Evolutionary conservation across 1,284 basidiomycete species (phyloP).

Genomic region (Ustilago trichophora): DNA sequence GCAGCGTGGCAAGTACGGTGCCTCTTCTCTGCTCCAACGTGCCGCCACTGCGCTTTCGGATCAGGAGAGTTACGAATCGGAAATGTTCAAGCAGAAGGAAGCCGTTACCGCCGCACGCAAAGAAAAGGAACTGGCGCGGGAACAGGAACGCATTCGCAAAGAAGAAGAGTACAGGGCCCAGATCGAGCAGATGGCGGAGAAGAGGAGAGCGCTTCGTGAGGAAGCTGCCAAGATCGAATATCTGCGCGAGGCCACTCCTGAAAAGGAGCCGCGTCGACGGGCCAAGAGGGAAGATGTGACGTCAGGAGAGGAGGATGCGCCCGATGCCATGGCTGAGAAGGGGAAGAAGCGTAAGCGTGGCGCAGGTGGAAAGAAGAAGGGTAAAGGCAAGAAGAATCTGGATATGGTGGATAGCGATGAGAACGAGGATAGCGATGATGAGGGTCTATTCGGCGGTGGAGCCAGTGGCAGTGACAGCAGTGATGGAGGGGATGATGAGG

Average conservation of each 20-base stretch:
- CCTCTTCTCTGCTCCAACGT: constrained; percentile 52
- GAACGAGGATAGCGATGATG: constrained; percentile 35
- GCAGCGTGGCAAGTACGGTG: constrained; percentile 63
- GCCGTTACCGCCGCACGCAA: constrained; percentile 46
- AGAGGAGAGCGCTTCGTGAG: constrained; percentile 53
- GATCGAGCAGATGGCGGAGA: constrained; percentile 57
- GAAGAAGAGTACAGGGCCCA: constrained; percentile 55
- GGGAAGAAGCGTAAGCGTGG: constrained; percentile 32
- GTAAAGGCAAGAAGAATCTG: constrained; percentile 26
- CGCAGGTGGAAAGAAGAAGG: constrained; percentile 36
- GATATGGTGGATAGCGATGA: constrained; percentile 35
- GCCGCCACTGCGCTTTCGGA: constrained; percentile 47
- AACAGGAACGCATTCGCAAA: constrained; percentile 48
- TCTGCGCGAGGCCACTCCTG: constrained; percentile 45
- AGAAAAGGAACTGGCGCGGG: constrained; percentile 54
- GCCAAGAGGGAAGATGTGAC: constrained; percentile 42
- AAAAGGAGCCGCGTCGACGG: constrained; percentile 38
- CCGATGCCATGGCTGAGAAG: constrained; percentile 30
- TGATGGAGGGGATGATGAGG: constrained; percentile 35
- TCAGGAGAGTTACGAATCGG: constrained; percentile 53
- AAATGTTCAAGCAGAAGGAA: constrained; percentile 43
- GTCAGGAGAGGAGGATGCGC: constrained; percentile 45
- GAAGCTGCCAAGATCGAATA: constrained; percentile 61
- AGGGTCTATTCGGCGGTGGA: constrained; percentile 29
- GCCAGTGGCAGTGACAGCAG: constrained; percentile 26